These are phyloP conservation scores for Solanum piurae DNA, from an alignment of 257 asterid genomes.

Conservation along the genomic window DNA sequence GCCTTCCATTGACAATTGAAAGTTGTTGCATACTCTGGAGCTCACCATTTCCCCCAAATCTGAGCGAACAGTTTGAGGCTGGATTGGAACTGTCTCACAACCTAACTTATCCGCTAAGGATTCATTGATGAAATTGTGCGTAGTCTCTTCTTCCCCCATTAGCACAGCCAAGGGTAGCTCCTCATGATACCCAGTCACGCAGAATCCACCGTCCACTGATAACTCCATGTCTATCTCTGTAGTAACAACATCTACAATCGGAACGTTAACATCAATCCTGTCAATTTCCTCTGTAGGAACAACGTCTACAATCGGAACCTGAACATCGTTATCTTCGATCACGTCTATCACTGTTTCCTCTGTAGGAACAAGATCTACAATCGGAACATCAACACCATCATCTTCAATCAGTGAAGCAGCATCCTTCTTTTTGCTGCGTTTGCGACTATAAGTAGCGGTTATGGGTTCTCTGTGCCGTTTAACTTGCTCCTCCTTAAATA, in stretches of 20 bases:
- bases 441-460: not conserved
- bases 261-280: no score
- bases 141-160: not conserved
- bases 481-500: not conserved
- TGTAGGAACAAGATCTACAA: no score
- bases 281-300: no score
- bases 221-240: not conserved
- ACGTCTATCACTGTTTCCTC: no score
- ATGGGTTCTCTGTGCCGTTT: not conserved
- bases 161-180: not conserved
- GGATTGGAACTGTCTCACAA: not conserved
- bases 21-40: not conserved
- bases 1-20: not conserved
- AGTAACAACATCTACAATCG: not conserved
- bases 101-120: not conserved
- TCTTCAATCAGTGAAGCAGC: not conserved
- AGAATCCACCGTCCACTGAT: not conserved
- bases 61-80: not conserved
- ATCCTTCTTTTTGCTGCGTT: not conserved
- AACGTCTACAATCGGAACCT: no score
- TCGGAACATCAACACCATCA: not conserved
- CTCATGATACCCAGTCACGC: not conserved
- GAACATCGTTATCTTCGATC: no score
- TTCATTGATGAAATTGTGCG: not conserved
- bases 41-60: not conserved